Conservation (phyloP, 2,329 filamentous ascomycete genomes). For the Alternaria postmessia region DNA sequence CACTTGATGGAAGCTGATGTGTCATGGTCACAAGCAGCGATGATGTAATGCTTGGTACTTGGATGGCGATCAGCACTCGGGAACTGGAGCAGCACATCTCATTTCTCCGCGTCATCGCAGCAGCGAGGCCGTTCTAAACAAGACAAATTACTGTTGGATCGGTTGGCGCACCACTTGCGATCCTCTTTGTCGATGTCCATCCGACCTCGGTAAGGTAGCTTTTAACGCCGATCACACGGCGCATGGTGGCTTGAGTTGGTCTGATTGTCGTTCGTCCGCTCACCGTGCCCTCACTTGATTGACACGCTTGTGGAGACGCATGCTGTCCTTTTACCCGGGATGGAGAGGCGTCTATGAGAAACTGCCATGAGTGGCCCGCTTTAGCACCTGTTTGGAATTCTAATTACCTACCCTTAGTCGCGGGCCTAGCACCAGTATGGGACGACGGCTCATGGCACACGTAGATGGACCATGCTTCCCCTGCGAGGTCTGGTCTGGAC, state of each 20-base stretch:
- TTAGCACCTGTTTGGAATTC: slow-evolving; percentile 37
- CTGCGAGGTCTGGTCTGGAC: slow-evolving; percentile 30
- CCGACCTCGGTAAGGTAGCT: slow-evolving; percentile 37
- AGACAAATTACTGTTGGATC: slow-evolving; percentile 13
- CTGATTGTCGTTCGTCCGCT: slow-evolving; percentile 35
- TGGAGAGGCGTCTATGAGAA: slow-evolving; percentile 41
- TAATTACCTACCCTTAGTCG: slow-evolving; percentile 39
- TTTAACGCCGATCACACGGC: slow-evolving; percentile 40
- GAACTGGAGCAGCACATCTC: slow-evolving; percentile 13
- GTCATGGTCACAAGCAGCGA: slow-evolving; percentile 9
- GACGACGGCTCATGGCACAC: slow-evolving; percentile 42
- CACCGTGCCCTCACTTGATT: slow-evolving; percentile 30
- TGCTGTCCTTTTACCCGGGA: slow-evolving; percentile 46
- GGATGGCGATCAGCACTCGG: slow-evolving; percentile 17
- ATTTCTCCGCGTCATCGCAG: slow-evolving; percentile 30
- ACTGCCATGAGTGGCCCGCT: slow-evolving; percentile 39
- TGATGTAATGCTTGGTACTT: slow-evolving; percentile 34
- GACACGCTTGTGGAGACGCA: slow-evolving; percentile 29
- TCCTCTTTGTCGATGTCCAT: slow-evolving; percentile 37
- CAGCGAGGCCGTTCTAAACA: slow-evolving; percentile 24
- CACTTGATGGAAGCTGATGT: slow-evolving; percentile 2
- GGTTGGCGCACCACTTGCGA: slow-evolving; percentile 30
- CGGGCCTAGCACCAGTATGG: slow-evolving; percentile 30
- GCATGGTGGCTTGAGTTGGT: slow-evolving; percentile 27
- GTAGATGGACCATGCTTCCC: slow-evolving; percentile 38